Percentiles rank a stretch among this genome's conserved stretches.
phyloP scores from a whole-genome alignment of 176 grass and related monocot genomes.

The Oryza australiensis region DNA sequence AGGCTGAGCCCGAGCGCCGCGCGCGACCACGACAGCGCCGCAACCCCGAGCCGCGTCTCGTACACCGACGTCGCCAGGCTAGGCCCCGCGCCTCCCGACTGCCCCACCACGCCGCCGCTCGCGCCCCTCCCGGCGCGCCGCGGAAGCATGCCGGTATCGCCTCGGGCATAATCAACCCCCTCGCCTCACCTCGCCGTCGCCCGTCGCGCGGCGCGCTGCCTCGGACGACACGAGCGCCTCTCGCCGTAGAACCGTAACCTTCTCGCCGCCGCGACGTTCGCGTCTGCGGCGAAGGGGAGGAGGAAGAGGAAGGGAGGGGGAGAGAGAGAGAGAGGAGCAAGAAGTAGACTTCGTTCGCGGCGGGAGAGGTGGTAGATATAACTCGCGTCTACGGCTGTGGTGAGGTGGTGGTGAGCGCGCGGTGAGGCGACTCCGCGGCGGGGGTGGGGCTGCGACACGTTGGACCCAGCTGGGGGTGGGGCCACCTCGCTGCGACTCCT shows the following conservation, averaged over 20 bases:
- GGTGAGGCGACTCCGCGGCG: neutral
- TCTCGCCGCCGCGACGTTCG: neutral
- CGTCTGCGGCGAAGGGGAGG: neutral
- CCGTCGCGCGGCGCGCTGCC: too few relatives aligned
- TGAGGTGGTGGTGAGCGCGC: slow-evolving; percentile 4
- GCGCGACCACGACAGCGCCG: slow-evolving; percentile 83
- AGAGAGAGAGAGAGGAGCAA: neutral
- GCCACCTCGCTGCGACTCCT: slow-evolving; percentile 14
- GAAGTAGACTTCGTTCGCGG: neutral
- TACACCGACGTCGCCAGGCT: slow-evolving; percentile 78
- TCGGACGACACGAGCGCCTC: neutral
- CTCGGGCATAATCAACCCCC: slow-evolving; percentile 34
- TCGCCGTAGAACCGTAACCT: neutral
- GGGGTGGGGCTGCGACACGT: neutral
- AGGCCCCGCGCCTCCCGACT: slow-evolving; percentile 36
- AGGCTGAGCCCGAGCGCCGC: slow-evolving; percentile 72
- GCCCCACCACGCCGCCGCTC: slow-evolving; percentile 7
- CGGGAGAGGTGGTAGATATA: slow-evolving; percentile 34
- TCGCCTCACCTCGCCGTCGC: neutral
- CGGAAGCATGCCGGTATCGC: slow-evolving; percentile 55
- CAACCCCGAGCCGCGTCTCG: slow-evolving; percentile 80
- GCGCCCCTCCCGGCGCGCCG: slow-evolving; percentile 26
- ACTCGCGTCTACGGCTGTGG: neutral
- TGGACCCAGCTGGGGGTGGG: slow-evolving; percentile 40
- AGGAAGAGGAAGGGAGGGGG: too few relatives aligned